phyloP scores from a whole-genome alignment of 1,284 basidiomycete genomes.

The Rhodotorula glutinis region DNA sequence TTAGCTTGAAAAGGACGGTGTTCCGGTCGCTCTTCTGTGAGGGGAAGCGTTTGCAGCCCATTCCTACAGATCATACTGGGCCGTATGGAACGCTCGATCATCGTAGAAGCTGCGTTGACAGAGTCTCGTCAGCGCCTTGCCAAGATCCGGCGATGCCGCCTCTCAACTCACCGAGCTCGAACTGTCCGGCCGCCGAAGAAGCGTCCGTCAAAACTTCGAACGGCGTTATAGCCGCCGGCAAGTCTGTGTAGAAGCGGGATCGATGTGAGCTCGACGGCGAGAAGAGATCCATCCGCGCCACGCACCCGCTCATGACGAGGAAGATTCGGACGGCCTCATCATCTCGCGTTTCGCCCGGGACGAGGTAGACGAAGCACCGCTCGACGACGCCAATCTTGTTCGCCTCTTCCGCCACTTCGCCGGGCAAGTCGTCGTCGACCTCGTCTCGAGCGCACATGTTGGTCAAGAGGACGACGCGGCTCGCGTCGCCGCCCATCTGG shows the following conservation, averaged over 20 bases:
- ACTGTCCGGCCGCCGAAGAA: slow-evolving; percentile 84
- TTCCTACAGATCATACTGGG: slow-evolving; percentile 20
- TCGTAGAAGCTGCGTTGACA: slow-evolving; percentile 34
- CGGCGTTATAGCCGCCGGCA: slow-evolving; percentile 89
- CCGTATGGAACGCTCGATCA: slow-evolving; percentile 32
- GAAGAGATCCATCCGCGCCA: too few species aligned
- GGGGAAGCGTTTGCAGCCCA: too few species aligned
- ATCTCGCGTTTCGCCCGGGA: slow-evolving; percentile 46
- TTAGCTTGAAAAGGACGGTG: too few species aligned
- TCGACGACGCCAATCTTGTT: slow-evolving; percentile 58
- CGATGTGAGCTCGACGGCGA: too few species aligned
- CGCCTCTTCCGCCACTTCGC: slow-evolving; percentile 86
- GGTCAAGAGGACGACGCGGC: slow-evolving; percentile 77
- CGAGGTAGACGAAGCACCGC: slow-evolving; percentile 40
- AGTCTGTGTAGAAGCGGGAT: slow-evolving; percentile 66
- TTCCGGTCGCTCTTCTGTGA: too few species aligned
- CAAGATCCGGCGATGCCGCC: too few species aligned
- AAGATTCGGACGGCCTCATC: slow-evolving; percentile 77
- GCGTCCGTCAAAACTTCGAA: slow-evolving; percentile 81
- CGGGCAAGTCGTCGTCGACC: slow-evolving; percentile 76
- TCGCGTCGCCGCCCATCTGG: slow-evolving; percentile 70
- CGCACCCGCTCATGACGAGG: slow-evolving; percentile 60
- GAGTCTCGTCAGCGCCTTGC: background rate
- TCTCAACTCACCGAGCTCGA: slow-evolving; percentile 38
- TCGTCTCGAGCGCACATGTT: slow-evolving; percentile 80